Evolutionary conservation across 257 asterid species (phyloP).

Genomic region (Solanum pinnatisectum): DNA sequence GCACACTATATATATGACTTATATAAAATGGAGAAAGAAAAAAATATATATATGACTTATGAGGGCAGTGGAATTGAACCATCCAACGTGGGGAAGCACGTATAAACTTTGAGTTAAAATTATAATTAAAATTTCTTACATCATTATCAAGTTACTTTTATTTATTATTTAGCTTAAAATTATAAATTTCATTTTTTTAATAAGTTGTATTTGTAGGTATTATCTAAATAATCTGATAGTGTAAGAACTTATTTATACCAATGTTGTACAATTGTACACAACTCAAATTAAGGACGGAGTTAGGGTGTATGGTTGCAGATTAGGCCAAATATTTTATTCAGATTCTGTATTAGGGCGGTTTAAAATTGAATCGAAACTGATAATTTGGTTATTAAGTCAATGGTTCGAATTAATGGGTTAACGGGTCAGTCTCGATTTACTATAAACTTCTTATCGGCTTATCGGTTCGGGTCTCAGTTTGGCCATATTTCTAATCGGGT

Average conservation of each 20-base stretch:
- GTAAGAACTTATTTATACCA: neutral
- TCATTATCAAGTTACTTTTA: neutral
- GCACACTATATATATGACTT: neutral
- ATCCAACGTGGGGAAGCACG: constrained; percentile 11
- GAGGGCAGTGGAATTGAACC: constrained; percentile 23
- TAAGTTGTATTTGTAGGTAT: neutral
- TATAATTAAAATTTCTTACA: neutral
- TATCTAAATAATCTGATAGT: neutral
- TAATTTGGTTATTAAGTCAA: too few species aligned
- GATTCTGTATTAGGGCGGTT: neutral
- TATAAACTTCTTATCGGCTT: too few species aligned
- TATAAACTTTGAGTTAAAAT: neutral
- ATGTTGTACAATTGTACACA: neutral
- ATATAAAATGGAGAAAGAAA: constrained; percentile 16
- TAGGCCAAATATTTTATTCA: neutral
- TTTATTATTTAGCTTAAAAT: neutral
- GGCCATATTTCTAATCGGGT: too few species aligned
- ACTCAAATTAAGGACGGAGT: neutral
- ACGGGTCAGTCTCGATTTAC: accelerated
- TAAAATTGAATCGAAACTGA: too few species aligned
- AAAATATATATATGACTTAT: constrained; percentile 10
- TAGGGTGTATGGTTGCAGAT: neutral
- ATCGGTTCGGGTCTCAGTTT: too few species aligned
- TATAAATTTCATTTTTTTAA: neutral
- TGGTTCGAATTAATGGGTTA: too few species aligned